Base-by-base conservation (phyloP, 108 stramenopile species). In the Mayamaea pseudoterrestris region DNA sequence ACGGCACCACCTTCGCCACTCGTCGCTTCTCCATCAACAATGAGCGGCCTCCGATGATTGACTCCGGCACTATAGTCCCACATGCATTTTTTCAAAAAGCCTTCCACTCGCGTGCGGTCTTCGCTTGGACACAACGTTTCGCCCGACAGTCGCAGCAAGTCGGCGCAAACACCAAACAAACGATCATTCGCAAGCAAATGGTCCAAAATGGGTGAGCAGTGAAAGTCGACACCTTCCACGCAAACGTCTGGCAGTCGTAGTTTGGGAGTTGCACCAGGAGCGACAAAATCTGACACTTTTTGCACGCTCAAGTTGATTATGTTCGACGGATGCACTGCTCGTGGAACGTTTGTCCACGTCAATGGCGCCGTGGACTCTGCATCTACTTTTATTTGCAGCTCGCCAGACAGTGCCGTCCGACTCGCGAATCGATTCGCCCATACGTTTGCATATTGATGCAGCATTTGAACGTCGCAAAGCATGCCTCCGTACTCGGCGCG, bases 401-500 rank as follows among this genome's bases (percentile, higher is more conserved):
- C 7, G 8, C 14, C 17, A 7, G 45, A n/a, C 9, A 7, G 7
- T 8, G 20, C 45, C 21, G 7, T 28, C 8, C 24, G 3, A 14
- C 25, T 27, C 3, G 27, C 46, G 31, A 84, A 84, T 52, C 88
- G 67, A 27, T 66, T 14, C 5, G 61, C 27, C 83, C 80, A 90
- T 28, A 44, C 9, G 22, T 30, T 45, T n/a, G 68, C 57, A 41
- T 57, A 85, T 7, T 50, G 35, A 27, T 65, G 64, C 3, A 90
- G 53, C 83, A 90, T 85, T 17, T 45, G 29, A 8, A 82, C 53
- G 61, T 90, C 88, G 39, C 79, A 58, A 40, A 56, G 42, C 88
- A 90, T 85, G 7, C 88, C 88, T 41, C 88, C 88, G 47, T 90
- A 90, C 32, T 65, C 41, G 20, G 62, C 59, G 30, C 88, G 76